Conservation (phyloP, 768 basidiomycete species). For the Gymnopilus junonius region DNA sequence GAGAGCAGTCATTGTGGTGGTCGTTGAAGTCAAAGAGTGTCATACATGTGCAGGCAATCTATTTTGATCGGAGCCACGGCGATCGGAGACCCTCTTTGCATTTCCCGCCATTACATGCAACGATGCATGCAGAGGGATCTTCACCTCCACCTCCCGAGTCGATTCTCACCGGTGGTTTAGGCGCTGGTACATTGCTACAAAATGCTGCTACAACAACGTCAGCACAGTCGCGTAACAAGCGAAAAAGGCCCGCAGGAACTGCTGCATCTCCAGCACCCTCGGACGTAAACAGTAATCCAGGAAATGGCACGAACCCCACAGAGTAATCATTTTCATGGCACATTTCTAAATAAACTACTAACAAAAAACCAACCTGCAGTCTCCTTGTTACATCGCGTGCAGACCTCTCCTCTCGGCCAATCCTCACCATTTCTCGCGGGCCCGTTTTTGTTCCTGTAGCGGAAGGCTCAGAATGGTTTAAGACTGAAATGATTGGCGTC, state of each 20-base stretch:
- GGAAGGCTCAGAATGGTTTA: constrained; percentile 60
- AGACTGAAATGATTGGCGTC: constrained; percentile 71
- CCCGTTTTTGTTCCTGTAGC: constrained; percentile 67
- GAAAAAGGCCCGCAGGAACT: constrained; percentile 56
- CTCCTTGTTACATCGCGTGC: constrained; percentile 63
- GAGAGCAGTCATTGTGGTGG: constrained; percentile 42
- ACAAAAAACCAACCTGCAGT: constrained; percentile 27
- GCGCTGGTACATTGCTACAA: constrained; percentile 2
- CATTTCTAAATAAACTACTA: background rate
- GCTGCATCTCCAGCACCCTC: constrained; percentile 61
- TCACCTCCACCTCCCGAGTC: constrained; percentile 34
- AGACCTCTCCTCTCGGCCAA: constrained; percentile 71
- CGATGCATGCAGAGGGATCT: constrained; percentile 38
- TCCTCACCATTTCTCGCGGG: constrained; percentile 75
- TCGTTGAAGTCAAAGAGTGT: constrained; percentile 10
- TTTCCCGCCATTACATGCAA: background rate
- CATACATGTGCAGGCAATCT: constrained; percentile 6
- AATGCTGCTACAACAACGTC: constrained; percentile 15
- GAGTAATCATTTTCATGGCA: constrained; percentile 30
- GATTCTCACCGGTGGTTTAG: constrained; percentile 8
- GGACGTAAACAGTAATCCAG: constrained; percentile 44
- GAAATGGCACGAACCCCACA: constrained; percentile 34
- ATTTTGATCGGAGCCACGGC: constrained; percentile 8
- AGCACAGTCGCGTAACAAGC: constrained; percentile 46
- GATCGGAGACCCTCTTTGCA: background rate